Percentiles rank a stretch among this genome's conserved stretches.
phyloP scores from a whole-genome alignment of 345 rosid genomes.

The Aquilaria yunnanensis region DNA sequence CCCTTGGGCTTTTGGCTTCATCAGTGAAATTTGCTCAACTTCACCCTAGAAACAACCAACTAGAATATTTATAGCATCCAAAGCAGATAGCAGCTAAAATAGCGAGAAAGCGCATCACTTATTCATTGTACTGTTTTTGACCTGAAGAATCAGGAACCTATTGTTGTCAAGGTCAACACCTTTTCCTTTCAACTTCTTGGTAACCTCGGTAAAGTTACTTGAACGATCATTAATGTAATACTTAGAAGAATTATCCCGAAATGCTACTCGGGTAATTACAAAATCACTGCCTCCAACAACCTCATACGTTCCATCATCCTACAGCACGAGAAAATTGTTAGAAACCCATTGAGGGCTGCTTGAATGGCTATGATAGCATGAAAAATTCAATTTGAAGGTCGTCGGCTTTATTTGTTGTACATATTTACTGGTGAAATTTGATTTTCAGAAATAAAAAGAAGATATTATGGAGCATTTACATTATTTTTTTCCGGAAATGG shows the following conservation, averaged over 20 bases:
- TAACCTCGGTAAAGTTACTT: conserved; percentile 95
- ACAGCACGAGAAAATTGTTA: conserved; percentile 15
- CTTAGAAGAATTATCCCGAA: conserved; percentile 92
- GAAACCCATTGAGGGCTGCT: not conserved
- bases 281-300: conserved; percentile 89
- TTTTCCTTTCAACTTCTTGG: conserved; percentile 82
- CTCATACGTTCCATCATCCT: conserved; percentile 85
- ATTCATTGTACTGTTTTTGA: conserved; percentile 13
- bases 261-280: conserved; percentile 85
- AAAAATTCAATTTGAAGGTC: too few species aligned
- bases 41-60: conserved; percentile 65
- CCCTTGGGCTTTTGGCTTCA: conserved; percentile 98
- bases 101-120: not conserved
- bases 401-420: not conserved
- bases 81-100: conserved; percentile 4
- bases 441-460: not conserved
- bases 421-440: not conserved
- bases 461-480: not conserved
- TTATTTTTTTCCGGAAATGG: not conserved
- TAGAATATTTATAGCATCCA: not conserved
- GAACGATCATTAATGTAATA: conserved; percentile 72
- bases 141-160: conserved; percentile 99
- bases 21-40: conserved; percentile 97
- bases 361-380: too few species aligned
- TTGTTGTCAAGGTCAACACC: conserved; percentile 98